A percentile compares a stretch with the other conserved stretches of the same genome.
These are phyloP conservation scores for Salisapilia sapeloensis DNA, from an alignment of 352 stramenopile genomes.

Conservation along the genomic window DNA sequence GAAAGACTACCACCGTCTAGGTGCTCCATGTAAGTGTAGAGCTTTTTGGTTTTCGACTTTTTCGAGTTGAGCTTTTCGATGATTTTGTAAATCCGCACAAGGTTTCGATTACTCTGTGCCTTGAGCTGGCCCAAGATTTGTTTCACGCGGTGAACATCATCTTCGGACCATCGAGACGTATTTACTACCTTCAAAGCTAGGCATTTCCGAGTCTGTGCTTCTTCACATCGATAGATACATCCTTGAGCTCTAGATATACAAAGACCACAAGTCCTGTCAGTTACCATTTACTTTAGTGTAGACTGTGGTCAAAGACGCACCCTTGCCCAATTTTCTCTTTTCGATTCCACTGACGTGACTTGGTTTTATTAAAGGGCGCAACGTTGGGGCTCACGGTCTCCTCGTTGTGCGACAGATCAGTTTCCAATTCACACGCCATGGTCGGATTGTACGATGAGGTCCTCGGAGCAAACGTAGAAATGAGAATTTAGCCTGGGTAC, in stretches of 20 bases:
- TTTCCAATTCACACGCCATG: no score
- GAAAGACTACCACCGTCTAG: slow-evolving; percentile 68
- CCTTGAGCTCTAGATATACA: slow-evolving; percentile 20
- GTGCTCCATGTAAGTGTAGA: slow-evolving; percentile 82
- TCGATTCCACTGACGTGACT: slow-evolving; percentile 33
- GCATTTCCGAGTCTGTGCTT: slow-evolving; percentile 25
- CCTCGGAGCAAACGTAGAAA: no score
- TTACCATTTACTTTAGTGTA: background rate
- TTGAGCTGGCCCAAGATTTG: slow-evolving; percentile 56
- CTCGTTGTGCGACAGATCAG: no score
- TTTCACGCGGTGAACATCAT: slow-evolving; percentile 39
- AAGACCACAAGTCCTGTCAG: slow-evolving; percentile 1
- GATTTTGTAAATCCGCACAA: slow-evolving; percentile 49
- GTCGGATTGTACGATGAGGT: no score
- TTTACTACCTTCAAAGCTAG: slow-evolving; percentile 55
- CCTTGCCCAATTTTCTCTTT: slow-evolving; percentile 74
- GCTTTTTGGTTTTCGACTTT: slow-evolving; percentile 22
- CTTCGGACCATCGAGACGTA: slow-evolving; percentile 25
- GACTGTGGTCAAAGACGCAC: slow-evolving; percentile 8
- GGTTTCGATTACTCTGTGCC: slow-evolving; percentile 22
- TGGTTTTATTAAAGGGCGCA: no score
- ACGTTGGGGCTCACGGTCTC: no score
- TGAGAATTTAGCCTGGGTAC: no score
- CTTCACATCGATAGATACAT: slow-evolving; percentile 51
- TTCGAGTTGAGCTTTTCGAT: no score